A percentile compares a stretch with the other conserved stretches of the same genome.
phyloP scores from a whole-genome alignment of 306 rosid genomes.

The Arachis stenosperma region DNA sequence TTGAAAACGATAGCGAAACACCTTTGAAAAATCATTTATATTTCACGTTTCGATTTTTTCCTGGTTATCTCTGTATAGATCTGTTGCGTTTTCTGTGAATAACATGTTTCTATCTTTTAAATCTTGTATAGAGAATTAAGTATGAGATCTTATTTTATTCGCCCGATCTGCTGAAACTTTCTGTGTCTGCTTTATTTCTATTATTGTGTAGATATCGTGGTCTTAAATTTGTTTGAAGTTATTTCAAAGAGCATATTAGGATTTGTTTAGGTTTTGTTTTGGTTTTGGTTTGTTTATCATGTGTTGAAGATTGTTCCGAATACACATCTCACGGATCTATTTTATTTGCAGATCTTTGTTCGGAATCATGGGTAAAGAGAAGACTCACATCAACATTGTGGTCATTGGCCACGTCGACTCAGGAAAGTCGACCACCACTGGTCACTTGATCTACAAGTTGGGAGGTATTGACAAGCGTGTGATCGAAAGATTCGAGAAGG shows the following conservation, averaged over 20 bases:
- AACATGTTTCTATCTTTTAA: no score
- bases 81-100: background rate
- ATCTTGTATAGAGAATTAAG: background rate
- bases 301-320: no score
- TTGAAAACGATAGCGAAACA: background rate
- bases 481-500: conserved; percentile 89
- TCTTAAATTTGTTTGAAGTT: no score
- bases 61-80: background rate
- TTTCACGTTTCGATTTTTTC: background rate
- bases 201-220: no score
- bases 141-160: background rate
- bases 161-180: background rate
- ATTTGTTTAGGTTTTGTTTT: background rate
- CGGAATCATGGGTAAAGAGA: conserved; percentile 76
- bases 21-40: background rate
- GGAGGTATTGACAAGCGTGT: conserved; percentile 99
- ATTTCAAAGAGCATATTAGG: no score
- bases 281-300: no score
- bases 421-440: conserved; percentile 90
- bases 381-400: conserved; percentile 86
- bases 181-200: background rate
- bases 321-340: background rate
- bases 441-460: conserved; percentile 90
- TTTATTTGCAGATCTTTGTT: background rate
- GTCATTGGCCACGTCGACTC: conserved; percentile 97